Evolutionary conservation across 805 yeast species (phyloP), one percentile per base, ranked within the genome.

Genomic region (Metschnikowia bowlesiae): DNA sequence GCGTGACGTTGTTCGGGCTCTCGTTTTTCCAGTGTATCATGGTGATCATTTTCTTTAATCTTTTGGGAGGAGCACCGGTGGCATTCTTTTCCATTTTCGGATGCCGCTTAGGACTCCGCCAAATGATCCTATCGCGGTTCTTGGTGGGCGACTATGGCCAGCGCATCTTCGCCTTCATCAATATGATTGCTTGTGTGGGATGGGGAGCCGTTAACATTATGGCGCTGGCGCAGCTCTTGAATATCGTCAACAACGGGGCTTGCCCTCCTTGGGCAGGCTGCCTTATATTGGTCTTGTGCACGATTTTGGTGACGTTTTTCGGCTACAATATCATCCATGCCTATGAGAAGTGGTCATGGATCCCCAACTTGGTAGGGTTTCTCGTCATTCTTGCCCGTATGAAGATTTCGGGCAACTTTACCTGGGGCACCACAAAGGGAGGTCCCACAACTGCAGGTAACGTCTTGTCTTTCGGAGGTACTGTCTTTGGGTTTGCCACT

Each of bases 141-240:
- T 77, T 89, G 59, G 77, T 84, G 54, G 97, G 97, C 55, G 82
- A 85, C 68, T 65, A 73, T 32, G 84, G 86, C 43, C 84, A 87
- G 70, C 80, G 96, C 66, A 76, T 89, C 50, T 85, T 89, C 62
- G 84, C 95, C 8, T 67, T 85, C 42, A 75, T 91, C 65, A 89
- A 90, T 64, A 79, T 83, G 62, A 68, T 91, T 54, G 91, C 96
- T 29, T 88, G 96, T 79, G 81, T 90, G 49, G 97, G 97, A 60
- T 91, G 97, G 97, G 87, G 94, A 69, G 89, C 96, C 8, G 92
- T 89, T 44, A 91, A 91, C 70, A 88, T 87, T 54, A 87, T 90
- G 81, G 86, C 90, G 31, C 83, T 94, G 34, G 96, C 96, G 26
- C 94, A 89, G 67, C 72, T 90, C 55, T 74, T 90, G 52, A 83